Conservation (phyloP, 768 basidiomycete genomes). For the Pholiota conissans region DNA sequence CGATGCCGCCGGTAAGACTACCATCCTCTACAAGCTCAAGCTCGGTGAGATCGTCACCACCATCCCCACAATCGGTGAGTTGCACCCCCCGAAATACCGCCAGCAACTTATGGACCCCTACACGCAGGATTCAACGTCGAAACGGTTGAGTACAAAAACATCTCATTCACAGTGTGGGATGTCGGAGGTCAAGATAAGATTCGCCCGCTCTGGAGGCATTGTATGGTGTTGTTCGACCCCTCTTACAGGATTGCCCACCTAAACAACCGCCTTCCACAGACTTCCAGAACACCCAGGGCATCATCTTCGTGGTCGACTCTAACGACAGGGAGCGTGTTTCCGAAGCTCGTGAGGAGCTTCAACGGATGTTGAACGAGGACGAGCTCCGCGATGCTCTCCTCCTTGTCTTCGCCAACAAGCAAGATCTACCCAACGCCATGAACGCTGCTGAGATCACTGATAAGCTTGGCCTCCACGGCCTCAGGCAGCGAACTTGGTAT, state of each 20-base stretch:
- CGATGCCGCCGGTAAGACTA: slow-evolving; percentile 98
- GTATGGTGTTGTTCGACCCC: slow-evolving; percentile 51
- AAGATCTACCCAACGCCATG: slow-evolving; percentile 99
- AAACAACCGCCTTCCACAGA: slow-evolving; percentile 50
- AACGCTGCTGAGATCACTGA: slow-evolving; percentile 99
- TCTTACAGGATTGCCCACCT: slow-evolving; percentile 14
- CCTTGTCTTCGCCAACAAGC: slow-evolving; percentile 99
- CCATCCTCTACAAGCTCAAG: slow-evolving; percentile 99
- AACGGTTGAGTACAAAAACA: slow-evolving; percentile 99
- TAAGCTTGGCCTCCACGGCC: slow-evolving; percentile 96
- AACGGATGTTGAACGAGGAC: slow-evolving; percentile 99
- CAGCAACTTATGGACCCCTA: slow-evolving; percentile 19
- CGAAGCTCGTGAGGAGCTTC: slow-evolving; percentile 98
- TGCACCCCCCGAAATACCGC: slow-evolving; percentile 10
- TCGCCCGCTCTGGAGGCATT: slow-evolving; percentile 99
- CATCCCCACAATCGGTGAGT: slow-evolving; percentile 97
- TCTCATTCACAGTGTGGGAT: slow-evolving; percentile 99
- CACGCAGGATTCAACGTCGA: slow-evolving; percentile 96
- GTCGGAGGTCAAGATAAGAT: slow-evolving; percentile 99
- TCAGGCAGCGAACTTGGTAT: slow-evolving; percentile 97
- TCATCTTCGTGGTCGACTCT: slow-evolving; percentile 99
- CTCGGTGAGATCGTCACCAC: slow-evolving; percentile 99
- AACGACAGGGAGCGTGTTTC: slow-evolving; percentile 99
- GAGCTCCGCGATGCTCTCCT: slow-evolving; percentile 98
- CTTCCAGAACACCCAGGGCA: slow-evolving; percentile 99